phyloP scores from a whole-genome alignment of 2,329 filamentous ascomycete species.

The Tolypocladium sp. region DNA sequence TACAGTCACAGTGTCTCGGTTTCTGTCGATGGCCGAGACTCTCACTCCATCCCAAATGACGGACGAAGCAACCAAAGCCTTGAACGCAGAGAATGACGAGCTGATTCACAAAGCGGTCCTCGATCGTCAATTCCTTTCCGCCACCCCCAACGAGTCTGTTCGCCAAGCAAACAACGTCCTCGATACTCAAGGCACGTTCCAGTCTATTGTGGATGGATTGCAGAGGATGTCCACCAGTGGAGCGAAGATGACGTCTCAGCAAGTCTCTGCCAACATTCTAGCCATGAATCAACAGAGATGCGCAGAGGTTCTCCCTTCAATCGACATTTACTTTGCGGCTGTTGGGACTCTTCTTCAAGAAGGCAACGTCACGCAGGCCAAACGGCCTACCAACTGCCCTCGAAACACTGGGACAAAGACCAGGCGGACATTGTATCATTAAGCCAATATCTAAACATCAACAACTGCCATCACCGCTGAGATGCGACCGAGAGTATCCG shows the following conservation, averaged over 20 bases:
- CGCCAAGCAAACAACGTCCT: conserved; percentile 5
- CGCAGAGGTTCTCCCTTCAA: conserved; percentile 2
- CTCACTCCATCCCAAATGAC: conserved; percentile 1
- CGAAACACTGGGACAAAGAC: background rate
- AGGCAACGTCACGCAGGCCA: background rate
- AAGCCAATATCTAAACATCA: too few species aligned
- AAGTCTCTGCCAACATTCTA: conserved; percentile 1
- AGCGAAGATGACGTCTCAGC: background rate
- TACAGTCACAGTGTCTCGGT: conserved; percentile 6
- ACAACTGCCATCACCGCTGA: too few species aligned
- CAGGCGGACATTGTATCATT: background rate
- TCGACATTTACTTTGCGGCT: conserved; percentile 4
- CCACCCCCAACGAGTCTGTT: background rate
- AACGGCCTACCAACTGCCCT: background rate
- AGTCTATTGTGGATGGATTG: conserved; percentile 7
- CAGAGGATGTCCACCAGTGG: conserved; percentile 1
- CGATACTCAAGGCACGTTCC: conserved; percentile 4
- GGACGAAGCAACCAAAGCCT: conserved; percentile 1
- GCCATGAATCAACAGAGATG: conserved; percentile 7
- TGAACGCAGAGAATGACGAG: conserved; percentile 8
- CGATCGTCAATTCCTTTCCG: conserved; percentile 3
- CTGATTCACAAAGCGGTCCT: conserved; percentile 8
- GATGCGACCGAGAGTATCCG: too few species aligned
- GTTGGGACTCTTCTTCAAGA: background rate
- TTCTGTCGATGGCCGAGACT: conserved; percentile 6